A percentile compares a stretch with the other conserved stretches of the same genome.
Conservation (phyloP, 2,329 filamentous ascomycete species). For the Alternaria postmessia region DNA sequence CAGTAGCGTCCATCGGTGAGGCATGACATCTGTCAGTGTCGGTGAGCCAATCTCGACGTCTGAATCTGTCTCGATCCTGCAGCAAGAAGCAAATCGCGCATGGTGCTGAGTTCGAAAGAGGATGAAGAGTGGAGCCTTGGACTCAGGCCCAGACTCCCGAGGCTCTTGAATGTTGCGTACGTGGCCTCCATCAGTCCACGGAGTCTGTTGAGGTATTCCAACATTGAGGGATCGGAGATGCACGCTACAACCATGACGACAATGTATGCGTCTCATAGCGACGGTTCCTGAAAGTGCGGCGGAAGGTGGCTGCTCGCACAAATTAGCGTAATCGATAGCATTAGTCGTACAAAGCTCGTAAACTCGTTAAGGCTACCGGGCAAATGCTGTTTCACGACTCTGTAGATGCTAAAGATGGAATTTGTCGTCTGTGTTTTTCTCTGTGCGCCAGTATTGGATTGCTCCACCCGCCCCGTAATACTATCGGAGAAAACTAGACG, state of each 20-base stretch:
- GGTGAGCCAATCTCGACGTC: slow-evolving; percentile 1
- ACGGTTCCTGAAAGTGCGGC: background rate
- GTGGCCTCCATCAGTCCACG: background rate
- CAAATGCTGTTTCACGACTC: slow-evolving; percentile 7
- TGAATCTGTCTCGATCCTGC: background rate
- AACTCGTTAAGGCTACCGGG: background rate
- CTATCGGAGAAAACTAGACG: slow-evolving; percentile 15
- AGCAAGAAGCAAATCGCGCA: slow-evolving; percentile 3
- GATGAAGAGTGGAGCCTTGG: background rate
- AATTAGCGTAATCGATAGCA: slow-evolving; percentile 4
- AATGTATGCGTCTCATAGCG: background rate
- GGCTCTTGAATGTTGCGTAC: background rate
- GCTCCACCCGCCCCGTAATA: slow-evolving; percentile 13
- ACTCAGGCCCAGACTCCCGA: slow-evolving; percentile 1
- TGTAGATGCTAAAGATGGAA: slow-evolving; percentile 13
- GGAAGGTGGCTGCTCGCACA: slow-evolving; percentile 1
- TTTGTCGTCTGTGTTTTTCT: slow-evolving; percentile 13
- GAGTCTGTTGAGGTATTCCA: slow-evolving; percentile 1
- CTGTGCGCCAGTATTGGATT: slow-evolving; percentile 12
- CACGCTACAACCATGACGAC: background rate
- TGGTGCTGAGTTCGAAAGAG: slow-evolving; percentile 1
- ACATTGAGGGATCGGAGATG: background rate
- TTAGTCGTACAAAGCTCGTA: slow-evolving; percentile 7
- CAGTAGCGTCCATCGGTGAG: background rate
- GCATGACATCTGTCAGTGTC: slow-evolving; percentile 1